Evolutionary conservation across 345 rosid species (phyloP).

Genomic region (Cardamine occulta): DNA sequence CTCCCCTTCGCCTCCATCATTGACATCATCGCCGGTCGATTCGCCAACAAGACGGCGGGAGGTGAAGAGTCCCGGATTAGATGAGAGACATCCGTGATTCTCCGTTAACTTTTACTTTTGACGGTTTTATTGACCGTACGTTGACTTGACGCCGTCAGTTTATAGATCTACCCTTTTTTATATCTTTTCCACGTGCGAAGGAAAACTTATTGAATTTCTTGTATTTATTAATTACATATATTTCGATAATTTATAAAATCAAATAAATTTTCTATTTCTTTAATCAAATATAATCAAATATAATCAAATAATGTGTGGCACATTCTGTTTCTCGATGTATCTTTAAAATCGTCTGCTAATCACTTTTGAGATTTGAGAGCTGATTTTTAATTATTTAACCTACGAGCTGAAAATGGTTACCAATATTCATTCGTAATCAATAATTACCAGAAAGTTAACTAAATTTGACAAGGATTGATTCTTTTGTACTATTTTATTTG

Average conservation of each 20-base stretch:
- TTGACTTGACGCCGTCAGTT: slow-evolving; percentile 44
- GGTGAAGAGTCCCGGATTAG: slow-evolving; percentile 43
- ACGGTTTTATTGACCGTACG: slow-evolving; percentile 39
- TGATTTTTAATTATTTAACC: neutral
- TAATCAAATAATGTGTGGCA: neutral
- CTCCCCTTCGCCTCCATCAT: slow-evolving; percentile 39
- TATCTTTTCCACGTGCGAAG: slow-evolving; percentile 35
- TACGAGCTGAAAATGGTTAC: neutral
- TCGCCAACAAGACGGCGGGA: slow-evolving; percentile 32
- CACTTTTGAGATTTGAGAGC: neutral
- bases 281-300: neutral
- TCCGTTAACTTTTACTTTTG: slow-evolving; percentile 44
- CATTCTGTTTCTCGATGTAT: neutral
- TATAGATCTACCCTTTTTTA: slow-evolving; percentile 34
- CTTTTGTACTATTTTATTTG: neutral
- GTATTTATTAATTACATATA: slow-evolving; percentile 5
- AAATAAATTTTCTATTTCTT: neutral
- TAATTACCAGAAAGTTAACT: neutral
- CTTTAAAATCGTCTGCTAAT: neutral
- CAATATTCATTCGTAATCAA: neutral
- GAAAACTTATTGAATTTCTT: slow-evolving; percentile 21
- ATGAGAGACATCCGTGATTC: slow-evolving; percentile 31
- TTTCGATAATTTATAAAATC: neutral
- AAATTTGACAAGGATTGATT: neutral
- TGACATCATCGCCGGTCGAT: slow-evolving; percentile 31